Conservation (phyloP, 1,284 basidiomycete genomes). For the Ustilago cynodontis region DNA sequence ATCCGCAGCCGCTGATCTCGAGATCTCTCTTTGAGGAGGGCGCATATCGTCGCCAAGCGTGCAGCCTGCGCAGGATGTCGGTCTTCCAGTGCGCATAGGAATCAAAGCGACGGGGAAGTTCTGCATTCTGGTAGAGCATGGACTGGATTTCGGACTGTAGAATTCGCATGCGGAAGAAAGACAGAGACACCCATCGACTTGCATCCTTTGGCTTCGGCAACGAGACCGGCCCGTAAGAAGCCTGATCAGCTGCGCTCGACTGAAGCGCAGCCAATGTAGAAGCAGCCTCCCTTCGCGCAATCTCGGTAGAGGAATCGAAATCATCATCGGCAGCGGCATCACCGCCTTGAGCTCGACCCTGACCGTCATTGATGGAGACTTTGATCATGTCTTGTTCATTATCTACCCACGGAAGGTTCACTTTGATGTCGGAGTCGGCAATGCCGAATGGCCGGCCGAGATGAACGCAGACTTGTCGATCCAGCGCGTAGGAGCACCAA, state of each 20-base stretch:
- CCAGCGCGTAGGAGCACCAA: slow-evolving; percentile 54
- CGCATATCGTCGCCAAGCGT: slow-evolving; percentile 47
- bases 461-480: slow-evolving; percentile 52
- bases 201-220: slow-evolving; percentile 43
- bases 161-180: slow-evolving; percentile 55
- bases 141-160: slow-evolving; percentile 53
- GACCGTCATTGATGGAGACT: slow-evolving; percentile 19
- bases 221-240: slow-evolving; percentile 12
- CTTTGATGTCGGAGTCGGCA: slow-evolving; percentile 52
- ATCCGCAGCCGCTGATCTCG: slow-evolving; percentile 44
- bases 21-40: slow-evolving; percentile 48
- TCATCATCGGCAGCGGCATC: slow-evolving; percentile 24
- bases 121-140: slow-evolving; percentile 48
- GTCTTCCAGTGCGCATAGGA: slow-evolving; percentile 49
- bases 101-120: slow-evolving; percentile 51
- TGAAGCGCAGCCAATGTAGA: slow-evolving; percentile 47
- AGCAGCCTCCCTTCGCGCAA: slow-evolving; percentile 44
- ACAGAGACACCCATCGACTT: slow-evolving; percentile 50
- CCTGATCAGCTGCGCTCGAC: slow-evolving; percentile 21
- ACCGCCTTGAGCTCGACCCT: slow-evolving; percentile 1
- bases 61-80: slow-evolving; percentile 46
- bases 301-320: slow-evolving; percentile 40
- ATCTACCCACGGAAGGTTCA: slow-evolving; percentile 44
- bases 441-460: slow-evolving; percentile 52
- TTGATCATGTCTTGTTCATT: slow-evolving; percentile 37